Evolutionary conservation across 345 rosid species (phyloP).

Genomic region (Cardiospermum halicacabum): DNA sequence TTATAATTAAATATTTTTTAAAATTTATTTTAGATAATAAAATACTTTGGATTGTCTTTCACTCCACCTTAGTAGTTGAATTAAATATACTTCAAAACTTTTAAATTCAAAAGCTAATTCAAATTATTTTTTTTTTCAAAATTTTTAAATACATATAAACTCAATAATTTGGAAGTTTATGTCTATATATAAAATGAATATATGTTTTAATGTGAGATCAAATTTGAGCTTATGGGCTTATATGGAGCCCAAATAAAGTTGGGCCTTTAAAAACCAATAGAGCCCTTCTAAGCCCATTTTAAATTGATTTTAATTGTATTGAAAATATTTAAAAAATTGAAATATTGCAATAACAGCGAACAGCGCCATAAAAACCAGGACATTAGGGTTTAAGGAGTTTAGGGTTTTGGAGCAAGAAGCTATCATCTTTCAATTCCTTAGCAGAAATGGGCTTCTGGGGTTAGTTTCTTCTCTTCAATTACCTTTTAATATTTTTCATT

Average conservation of each 20-base stretch:
- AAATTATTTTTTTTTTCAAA: no score
- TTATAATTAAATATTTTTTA: not conserved
- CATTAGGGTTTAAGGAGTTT: constrained; percentile 14
- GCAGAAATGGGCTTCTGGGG: constrained; percentile 65
- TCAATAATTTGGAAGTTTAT: no score
- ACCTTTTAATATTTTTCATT: not conserved
- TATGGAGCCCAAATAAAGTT: no score
- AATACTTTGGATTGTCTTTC: not conserved
- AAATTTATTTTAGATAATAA: not conserved
- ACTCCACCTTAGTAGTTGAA: not conserved
- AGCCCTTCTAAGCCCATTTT: no score
- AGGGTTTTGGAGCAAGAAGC: constrained; percentile 40
- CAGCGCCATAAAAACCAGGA: not conserved
- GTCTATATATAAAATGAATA: no score
- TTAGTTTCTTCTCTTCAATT: constrained; percentile 21
- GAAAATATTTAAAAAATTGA: no score
- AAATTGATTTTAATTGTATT: no score
- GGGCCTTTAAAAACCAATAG: no score
- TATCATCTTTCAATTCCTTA: constrained; percentile 1
- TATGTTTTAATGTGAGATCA: no score
- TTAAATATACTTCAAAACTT: not conserved
- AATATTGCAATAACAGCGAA: no score
- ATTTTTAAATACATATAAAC: no score
- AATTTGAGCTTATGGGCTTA: no score
- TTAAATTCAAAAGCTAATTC: not conserved